phyloP scores from a whole-genome alignment of 495 filamentous ascomycete species.

The Cercophora sp. region DNA sequence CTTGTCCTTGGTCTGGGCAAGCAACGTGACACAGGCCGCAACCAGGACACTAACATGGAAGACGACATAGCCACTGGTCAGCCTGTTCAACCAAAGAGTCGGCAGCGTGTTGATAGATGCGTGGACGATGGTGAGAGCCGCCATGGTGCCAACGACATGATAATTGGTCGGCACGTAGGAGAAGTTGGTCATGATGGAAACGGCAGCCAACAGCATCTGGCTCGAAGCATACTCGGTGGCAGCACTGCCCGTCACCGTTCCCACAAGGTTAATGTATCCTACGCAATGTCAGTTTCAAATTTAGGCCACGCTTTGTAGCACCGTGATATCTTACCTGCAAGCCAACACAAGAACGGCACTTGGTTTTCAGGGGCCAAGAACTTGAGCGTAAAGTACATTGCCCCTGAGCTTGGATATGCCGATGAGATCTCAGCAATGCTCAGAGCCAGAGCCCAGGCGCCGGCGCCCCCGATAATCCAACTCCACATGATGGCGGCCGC shows the following conservation, averaged over 20 bases:
- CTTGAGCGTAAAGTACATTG: constrained; percentile 49
- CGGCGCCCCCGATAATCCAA: constrained; percentile 60
- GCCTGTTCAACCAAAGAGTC: constrained; percentile 60
- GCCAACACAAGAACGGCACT: constrained; percentile 46
- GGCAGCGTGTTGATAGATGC: constrained; percentile 57
- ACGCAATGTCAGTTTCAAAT: background rate
- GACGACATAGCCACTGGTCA: constrained; percentile 61
- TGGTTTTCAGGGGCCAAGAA: constrained; percentile 39
- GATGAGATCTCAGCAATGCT: constrained; percentile 56
- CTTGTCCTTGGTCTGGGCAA: constrained; percentile 56
- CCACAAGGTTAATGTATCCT: constrained; percentile 67
- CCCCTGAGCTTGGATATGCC: constrained; percentile 56
- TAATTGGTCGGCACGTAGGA: constrained; percentile 49
- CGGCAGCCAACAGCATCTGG: constrained; percentile 63
- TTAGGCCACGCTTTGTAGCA: background rate
- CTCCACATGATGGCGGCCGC: constrained; percentile 60
- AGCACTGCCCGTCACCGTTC: constrained; percentile 61
- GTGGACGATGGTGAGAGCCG: constrained; percentile 50
- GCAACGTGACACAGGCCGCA: constrained; percentile 54
- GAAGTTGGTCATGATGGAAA: constrained; percentile 57
- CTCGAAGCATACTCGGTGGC: constrained; percentile 64
- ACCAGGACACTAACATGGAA: constrained; percentile 60
- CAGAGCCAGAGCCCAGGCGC: constrained; percentile 60
- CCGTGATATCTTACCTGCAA: constrained; percentile 27
- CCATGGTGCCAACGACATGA: constrained; percentile 59